Percentiles rank a stretch among this genome's conserved stretches.
These are phyloP conservation scores for Lagenidium giganteum DNA, from an alignment of 352 stramenopile species.

Conservation along the genomic window DNA sequence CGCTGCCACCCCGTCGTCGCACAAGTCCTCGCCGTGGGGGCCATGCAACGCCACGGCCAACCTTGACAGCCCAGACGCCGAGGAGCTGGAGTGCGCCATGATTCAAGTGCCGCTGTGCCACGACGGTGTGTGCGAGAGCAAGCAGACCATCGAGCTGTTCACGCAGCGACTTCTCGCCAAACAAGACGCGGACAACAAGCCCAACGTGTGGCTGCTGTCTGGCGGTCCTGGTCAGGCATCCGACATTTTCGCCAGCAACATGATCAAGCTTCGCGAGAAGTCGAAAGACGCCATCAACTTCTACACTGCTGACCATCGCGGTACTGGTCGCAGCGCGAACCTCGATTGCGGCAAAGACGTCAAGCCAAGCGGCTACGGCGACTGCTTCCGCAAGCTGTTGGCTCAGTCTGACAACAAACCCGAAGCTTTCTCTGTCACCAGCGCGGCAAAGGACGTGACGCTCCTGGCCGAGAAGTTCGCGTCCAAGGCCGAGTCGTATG, in stretches of 20 bases:
- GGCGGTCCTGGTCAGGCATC: slow-evolving; percentile 10
- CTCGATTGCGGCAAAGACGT: slow-evolving; percentile 19
- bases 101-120: slow-evolving; percentile 72
- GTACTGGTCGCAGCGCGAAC: slow-evolving; percentile 21
- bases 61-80: too few species aligned
- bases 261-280: slow-evolving; percentile 1
- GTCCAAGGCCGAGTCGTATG: slow-evolving; percentile 9
- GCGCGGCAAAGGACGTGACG: slow-evolving; percentile 16
- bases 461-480: slow-evolving; percentile 16
- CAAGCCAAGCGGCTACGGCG: slow-evolving; percentile 5
- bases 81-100: slow-evolving; percentile 62
- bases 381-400: slow-evolving; percentile 19
- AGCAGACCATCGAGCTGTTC: slow-evolving; percentile 45
- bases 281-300: slow-evolving; percentile 17
- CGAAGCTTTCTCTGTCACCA: slow-evolving; percentile 13
- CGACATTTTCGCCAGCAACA: slow-evolving; percentile 14
- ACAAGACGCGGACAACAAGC: not conserved
- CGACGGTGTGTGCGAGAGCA: slow-evolving; percentile 48
- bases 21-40: too few species aligned
- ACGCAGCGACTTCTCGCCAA: slow-evolving; percentile 21
- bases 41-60: too few species aligned
- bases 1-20: too few species aligned
- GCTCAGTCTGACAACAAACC: slow-evolving; percentile 17
- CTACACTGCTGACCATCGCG: slow-evolving; percentile 29
- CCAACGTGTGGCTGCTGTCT: slow-evolving; percentile 41